Base-by-base conservation (phyloP, 805 yeast species). In the Nakazawaea holstii region DNA sequence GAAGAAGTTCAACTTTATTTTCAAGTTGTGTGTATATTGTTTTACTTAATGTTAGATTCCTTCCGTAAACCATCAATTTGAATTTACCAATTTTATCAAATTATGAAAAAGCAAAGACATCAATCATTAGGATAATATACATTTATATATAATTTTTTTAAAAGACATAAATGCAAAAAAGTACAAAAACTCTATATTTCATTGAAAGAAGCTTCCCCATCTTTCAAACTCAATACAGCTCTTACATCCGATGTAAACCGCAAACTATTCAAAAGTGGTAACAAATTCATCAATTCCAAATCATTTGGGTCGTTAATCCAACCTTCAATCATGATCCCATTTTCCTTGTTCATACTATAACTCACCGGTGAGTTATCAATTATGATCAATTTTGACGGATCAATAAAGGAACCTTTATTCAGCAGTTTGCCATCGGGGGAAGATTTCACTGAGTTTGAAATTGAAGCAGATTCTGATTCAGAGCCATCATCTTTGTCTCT, bases 271-370 rank as follows among this genome's bases (percentile, higher is more conserved):
- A 89, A 67, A 59, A 94, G 67, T 1, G 99, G 98, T 38, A 94
- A 64, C 45, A 94, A 66, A 56, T 89, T 82, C 64, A 94, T 69
- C 49, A 94, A 68, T 58, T 89, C 96, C 20, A 82, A 71, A 60
- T 94, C 99, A 33, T 84, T 78, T n/a, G 95, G 96, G 65, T 94
- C 99, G 59, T 87, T 88, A 52, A 94, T 89, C 99, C 99, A 94
- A 40, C 99, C 98, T 66, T 91, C 97, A 6, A 94, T 89, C 68
- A 85, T 82, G 20, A 94, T 84, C 1, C 96, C 99, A 59, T 94
- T 94, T 54, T 83, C 83, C 50, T 82, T 87, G 62, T 92, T 91
- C 62, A 79, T 67, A 13, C 88, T 82, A 62, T 87, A 94, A 59
- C 95, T 85, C 26, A 90, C 77, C 1, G 98, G 98, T 9, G 97